Base-by-base conservation (phyloP, 163 green algal species). In the Coccomyxa subellipsoidea region DNA sequence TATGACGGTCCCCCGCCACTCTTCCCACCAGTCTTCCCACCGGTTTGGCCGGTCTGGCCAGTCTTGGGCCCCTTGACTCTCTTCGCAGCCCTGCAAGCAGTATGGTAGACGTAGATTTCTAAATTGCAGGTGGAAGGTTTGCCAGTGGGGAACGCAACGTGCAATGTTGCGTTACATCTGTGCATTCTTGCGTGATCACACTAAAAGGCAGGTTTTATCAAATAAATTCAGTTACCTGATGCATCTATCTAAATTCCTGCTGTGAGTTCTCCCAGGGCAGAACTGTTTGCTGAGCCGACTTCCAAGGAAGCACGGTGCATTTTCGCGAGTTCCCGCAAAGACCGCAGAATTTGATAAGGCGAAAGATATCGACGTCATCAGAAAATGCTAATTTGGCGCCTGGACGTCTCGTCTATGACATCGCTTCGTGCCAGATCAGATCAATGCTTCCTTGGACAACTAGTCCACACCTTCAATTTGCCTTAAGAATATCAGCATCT, bases 31-130 rank as follows among this genome's bases (percentile, higher is more conserved):
- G 15, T 59, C n/a, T n/a, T n/a, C n/a, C n/a, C n/a, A n/a, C n/a
- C n/a, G n/a, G n/a, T n/a, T n/a, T n/a, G n/a, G n/a, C n/a, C n/a
- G n/a, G n/a, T n/a, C 5, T 12, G 47, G 21, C 18, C 70, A 34
- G 34, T 54, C 8, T 66, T 85, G 23, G 38, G 53, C 15, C 79
- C 79, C 34, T 86, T 86, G 0, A 84, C 83, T 9, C 83, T 80
- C 73, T 86, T 86, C 4, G 79, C 83, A 54, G 83, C 83, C 72
- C 83, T 86, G 79, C 73, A 83, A 18, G 54, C 36, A n/a, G 15
- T 21, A 59, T 59, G 47, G 3, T 2, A 7, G 3, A 18, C 21
- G 39, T 10, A 8, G 39, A 10, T 10, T 54, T 23, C 39, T 54
- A 10, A 27, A 18, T 59, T 59, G 47, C 23, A 18, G 47, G 47